phyloP scores from a whole-genome alignment of 305 asterid genomes.

The Solanum hybrid region DNA sequence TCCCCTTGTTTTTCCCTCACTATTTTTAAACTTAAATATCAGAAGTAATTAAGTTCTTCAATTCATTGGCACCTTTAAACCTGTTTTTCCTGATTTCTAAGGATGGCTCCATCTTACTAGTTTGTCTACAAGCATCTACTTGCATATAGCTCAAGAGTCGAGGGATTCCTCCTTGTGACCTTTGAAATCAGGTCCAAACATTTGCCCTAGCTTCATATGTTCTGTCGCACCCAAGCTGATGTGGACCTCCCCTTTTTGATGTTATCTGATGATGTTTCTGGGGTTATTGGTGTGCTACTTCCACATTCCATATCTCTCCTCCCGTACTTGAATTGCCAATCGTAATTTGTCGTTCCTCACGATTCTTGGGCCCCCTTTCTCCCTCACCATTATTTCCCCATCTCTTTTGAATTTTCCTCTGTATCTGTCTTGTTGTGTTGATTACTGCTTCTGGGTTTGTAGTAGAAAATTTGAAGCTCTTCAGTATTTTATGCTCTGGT shows the following conservation, averaged over 20 bases:
- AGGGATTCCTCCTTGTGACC: not conserved
- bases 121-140: not conserved
- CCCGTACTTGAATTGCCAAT: not conserved
- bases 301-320: not conserved
- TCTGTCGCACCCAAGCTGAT: not conserved
- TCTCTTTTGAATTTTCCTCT: not conserved
- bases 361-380: not conserved
- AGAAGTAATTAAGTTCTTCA: not conserved
- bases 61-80: not conserved
- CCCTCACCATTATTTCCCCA: not conserved
- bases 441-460: not conserved
- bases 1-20: not conserved
- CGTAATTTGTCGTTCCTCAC: not conserved
- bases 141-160: not conserved
- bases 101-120: not conserved
- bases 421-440: not conserved
- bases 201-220: not conserved
- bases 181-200: not conserved
- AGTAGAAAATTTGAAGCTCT: not conserved
- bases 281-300: not conserved
- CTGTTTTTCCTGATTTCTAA: not conserved
- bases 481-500: not conserved
- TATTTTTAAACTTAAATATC: not conserved
- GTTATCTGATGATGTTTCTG: not conserved
- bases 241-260: not conserved